A percentile compares a stretch with the other conserved stretches of the same genome.
phyloP scores from a whole-genome alignment of 2,329 filamentous ascomycete species.

The Claviceps quebecensis region DNA sequence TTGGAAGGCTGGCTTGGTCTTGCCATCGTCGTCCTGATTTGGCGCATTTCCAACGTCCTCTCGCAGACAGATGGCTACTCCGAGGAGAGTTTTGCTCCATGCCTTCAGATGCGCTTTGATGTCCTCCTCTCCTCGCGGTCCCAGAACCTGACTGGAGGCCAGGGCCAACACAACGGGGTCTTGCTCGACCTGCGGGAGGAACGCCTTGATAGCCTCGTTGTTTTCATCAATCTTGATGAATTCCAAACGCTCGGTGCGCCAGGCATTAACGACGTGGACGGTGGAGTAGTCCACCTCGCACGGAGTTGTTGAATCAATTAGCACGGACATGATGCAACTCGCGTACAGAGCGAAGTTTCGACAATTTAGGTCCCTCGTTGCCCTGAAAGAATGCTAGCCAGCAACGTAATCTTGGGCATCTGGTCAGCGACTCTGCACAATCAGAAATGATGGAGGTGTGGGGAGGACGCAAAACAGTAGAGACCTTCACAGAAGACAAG shows the following conservation, averaged over 20 bases:
- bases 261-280: conserved; percentile 5
- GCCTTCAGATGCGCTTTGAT: conserved; percentile 6
- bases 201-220: conserved; percentile 7
- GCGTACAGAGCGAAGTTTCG: no score
- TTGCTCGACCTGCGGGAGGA: conserved; percentile 6
- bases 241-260: conserved; percentile 9
- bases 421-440: no score
- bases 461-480: no score
- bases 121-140: conserved; percentile 7
- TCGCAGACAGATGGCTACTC: conserved; percentile 10
- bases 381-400: no score
- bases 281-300: conserved; percentile 3
- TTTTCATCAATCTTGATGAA: conserved; percentile 9
- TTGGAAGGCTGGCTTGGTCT: neutral
- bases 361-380: no score
- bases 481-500: no score
- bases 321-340: neutral
- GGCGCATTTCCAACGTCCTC: neutral
- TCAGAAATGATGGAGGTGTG: no score
- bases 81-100: conserved; percentile 8
- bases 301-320: neutral
- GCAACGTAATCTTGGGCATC: no score
- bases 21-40: neutral
- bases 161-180: conserved; percentile 8
- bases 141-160: conserved; percentile 4